Conservation (phyloP, 331 rosid genomes). For the Acacia concinna region DNA sequence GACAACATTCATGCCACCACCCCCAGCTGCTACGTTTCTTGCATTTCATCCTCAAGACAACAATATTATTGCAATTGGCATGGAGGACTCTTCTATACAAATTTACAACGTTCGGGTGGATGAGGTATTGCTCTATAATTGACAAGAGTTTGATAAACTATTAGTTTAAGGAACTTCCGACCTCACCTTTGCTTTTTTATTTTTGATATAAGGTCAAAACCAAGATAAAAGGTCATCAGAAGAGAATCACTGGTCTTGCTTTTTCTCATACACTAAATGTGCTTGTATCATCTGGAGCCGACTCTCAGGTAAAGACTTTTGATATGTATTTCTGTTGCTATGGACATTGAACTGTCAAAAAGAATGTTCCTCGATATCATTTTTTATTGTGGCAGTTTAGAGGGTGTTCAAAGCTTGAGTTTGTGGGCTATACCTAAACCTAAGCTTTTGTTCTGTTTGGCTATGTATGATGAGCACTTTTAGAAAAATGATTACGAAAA, state of each 20-base stretch:
- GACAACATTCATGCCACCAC: conserved; percentile 99
- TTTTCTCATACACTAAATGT: conserved; percentile 82
- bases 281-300: conserved; percentile 99
- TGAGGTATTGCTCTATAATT: conserved; percentile 58
- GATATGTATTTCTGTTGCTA: conserved; percentile 7
- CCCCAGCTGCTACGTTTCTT: conserved; percentile 97
- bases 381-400: not conserved
- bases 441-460: conserved; percentile 12
- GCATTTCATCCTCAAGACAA: conserved; percentile 99
- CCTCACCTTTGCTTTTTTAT: not conserved
- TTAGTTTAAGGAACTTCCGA: not conserved
- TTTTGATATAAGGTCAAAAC: conserved; percentile 71
- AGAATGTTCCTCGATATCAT: not conserved
- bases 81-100: conserved; percentile 98
- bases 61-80: conserved; percentile 97
- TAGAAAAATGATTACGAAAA: conserved; percentile 11
- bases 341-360: conserved; percentile 12
- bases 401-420: not conserved
- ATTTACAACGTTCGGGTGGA: conserved; percentile 95
- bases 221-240: conserved; percentile 94
- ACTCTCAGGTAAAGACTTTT: conserved; percentile 81
- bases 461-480: not conserved
- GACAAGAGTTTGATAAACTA: conserved; percentile 21
- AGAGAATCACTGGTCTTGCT: conserved; percentile 98
- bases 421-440: not conserved